Percentiles rank a stretch among this genome's conserved stretches.
Conservation (phyloP, 257 asterid species). For the Penstemon davidsonii region DNA sequence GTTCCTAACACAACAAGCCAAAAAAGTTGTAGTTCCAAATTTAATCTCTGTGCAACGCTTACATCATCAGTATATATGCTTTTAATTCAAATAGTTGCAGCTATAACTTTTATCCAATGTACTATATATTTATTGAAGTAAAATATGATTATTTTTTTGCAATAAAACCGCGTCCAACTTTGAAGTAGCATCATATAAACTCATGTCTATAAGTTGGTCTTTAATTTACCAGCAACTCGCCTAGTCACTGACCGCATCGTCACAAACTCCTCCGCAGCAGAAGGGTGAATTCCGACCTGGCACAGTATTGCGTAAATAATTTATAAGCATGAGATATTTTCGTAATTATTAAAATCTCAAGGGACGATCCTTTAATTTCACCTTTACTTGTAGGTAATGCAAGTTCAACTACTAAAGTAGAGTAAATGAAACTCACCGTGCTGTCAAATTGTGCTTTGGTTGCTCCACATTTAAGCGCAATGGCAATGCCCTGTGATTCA, state of each 20-base stretch:
- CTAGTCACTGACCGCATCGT: slow-evolving; percentile 78
- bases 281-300: slow-evolving; percentile 96
- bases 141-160: not conserved
- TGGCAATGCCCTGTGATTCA: slow-evolving; percentile 69
- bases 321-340: too few species aligned
- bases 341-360: too few species aligned
- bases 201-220: slow-evolving; percentile 47
- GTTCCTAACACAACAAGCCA: too few species aligned
- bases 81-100: not conserved
- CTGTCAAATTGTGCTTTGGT: slow-evolving; percentile 93
- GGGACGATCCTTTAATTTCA: too few species aligned
- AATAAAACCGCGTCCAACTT: slow-evolving; percentile 9
- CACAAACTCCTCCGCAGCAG: slow-evolving; percentile 97
- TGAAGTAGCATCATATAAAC: not conserved
- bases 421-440: slow-evolving; percentile 59
- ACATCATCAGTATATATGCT: not conserved
- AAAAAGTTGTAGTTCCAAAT: too few species aligned
- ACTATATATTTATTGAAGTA: not conserved
- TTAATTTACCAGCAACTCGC: slow-evolving; percentile 63
- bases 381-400: too few species aligned
- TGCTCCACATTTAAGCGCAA: slow-evolving; percentile 98
- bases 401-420: too few species aligned
- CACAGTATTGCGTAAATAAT: slow-evolving; percentile 4
- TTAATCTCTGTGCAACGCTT: not conserved
- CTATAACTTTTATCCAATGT: not conserved